A percentile compares a stretch with the other conserved stretches of the same genome.
Conservation (phyloP, 2,329 filamentous ascomycete genomes). For the Botrytis fabae region DNA sequence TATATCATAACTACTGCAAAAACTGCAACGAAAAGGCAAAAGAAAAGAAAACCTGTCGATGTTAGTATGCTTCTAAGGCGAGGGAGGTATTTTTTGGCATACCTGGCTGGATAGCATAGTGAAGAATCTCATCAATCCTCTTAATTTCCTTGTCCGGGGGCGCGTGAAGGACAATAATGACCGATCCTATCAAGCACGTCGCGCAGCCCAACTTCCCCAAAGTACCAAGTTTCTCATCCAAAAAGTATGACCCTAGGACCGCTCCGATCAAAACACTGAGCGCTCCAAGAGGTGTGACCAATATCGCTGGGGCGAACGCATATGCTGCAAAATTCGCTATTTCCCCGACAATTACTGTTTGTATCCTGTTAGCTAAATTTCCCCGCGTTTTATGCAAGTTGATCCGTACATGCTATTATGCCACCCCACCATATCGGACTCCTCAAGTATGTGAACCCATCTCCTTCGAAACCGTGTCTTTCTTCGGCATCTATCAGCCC, state of each 20-base stretch:
- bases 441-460: conserved; percentile 89
- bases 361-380: conserved; percentile 34
- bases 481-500: conserved; percentile 89
- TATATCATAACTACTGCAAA: conserved; percentile 97
- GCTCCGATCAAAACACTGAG: conserved; percentile 93
- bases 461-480: conserved; percentile 92
- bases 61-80: conserved; percentile 22
- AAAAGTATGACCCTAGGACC: conserved; percentile 90
- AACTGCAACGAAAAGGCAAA: conserved; percentile 74
- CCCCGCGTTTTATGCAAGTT: conserved; percentile 17
- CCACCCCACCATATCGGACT: conserved; percentile 98
- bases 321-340: conserved; percentile 98
- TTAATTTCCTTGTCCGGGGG: conserved; percentile 89
- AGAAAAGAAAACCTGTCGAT: conserved; percentile 73
- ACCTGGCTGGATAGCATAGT: conserved; percentile 91
- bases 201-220: conserved; percentile 94
- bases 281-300: conserved; percentile 92
- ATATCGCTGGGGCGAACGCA: conserved; percentile 96
- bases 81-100: conserved; percentile 38
- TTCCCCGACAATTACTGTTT: conserved; percentile 83
- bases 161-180: conserved; percentile 96
- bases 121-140: conserved; percentile 87
- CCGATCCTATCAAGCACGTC: conserved; percentile 91
- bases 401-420: conserved; percentile 75
- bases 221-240: conserved; percentile 85